Evolutionary conservation across 192 early-diverging fungal species (phyloP).

Genomic region (Rhizoclosmatium globosum): DNA sequence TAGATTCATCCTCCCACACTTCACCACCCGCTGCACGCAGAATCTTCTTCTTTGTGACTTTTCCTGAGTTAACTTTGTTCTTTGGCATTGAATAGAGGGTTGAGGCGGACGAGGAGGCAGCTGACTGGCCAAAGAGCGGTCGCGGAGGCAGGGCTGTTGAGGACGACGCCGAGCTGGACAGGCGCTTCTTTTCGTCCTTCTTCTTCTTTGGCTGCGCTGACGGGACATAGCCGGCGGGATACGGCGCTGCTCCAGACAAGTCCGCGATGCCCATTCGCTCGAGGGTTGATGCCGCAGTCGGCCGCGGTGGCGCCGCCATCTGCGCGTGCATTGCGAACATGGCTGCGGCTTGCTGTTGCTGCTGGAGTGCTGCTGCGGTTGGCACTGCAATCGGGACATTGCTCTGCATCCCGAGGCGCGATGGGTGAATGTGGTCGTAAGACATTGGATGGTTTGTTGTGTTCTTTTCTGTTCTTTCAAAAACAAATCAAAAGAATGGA

Average conservation of each 20-base stretch:
- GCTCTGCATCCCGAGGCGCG: background rate
- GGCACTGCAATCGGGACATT: background rate
- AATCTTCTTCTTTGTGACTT: constrained; percentile 64
- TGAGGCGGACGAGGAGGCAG: background rate
- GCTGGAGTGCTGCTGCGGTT: background rate
- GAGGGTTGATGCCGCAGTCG: background rate
- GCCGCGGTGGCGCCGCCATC: background rate
- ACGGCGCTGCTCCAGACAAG: constrained; percentile 8
- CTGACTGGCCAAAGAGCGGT: constrained; percentile 5
- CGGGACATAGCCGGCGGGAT: constrained; percentile 32
- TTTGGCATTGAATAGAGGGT: constrained; percentile 18
- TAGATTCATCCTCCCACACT: constrained; percentile 89
- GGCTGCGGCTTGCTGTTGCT: background rate
- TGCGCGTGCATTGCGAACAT: background rate
- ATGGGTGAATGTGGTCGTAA: background rate
- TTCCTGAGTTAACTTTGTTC: constrained; percentile 43
- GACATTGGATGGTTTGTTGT: background rate
- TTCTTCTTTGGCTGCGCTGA: constrained; percentile 15
- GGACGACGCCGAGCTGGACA: background rate
- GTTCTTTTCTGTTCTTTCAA: background rate
- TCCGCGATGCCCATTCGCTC: constrained; percentile 15
- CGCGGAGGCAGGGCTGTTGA: constrained; percentile 11
- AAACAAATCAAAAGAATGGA: background rate
- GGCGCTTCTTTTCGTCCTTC: background rate
- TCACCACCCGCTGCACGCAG: constrained; percentile 89